Conservation (phyloP, 202 grass and related monocot species). For the Musa balbisiana region DNA sequence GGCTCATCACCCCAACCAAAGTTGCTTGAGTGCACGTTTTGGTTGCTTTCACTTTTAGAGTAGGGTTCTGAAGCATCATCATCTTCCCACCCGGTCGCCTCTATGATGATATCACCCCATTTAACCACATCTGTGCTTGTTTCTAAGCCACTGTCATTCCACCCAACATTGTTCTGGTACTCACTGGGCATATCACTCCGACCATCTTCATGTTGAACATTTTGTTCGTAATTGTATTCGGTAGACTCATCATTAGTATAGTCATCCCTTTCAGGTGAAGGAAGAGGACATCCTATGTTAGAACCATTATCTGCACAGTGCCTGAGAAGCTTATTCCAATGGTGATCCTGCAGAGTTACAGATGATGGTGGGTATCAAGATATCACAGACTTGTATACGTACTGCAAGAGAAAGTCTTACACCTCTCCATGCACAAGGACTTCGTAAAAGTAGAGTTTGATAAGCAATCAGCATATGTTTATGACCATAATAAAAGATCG, state of each 20-base stretch:
- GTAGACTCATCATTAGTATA: slow-evolving; percentile 29
- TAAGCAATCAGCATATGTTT: no score
- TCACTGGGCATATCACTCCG: not conserved
- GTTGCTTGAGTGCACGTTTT: not conserved
- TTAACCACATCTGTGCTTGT: not conserved
- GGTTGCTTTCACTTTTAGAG: not conserved
- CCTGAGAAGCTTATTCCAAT: slow-evolving; percentile 83
- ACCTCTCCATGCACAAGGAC: no score
- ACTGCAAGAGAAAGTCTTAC: not conserved
- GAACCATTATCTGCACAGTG: slow-evolving; percentile 77
- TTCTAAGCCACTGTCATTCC: not conserved
- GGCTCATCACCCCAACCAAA: not conserved
- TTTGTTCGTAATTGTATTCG: slow-evolving; percentile 7
- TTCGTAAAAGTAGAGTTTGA: no score
- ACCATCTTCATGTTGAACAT: not conserved
- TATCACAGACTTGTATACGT: slow-evolving; percentile 13
- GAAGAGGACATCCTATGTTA: slow-evolving; percentile 78
- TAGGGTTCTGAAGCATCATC: slow-evolving; percentile 1
- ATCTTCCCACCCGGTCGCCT: slow-evolving; percentile 15
- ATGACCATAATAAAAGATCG: no score
- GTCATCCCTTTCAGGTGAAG: slow-evolving; percentile 36
- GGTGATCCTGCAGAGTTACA: slow-evolving; percentile 47
- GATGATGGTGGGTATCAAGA: not conserved
- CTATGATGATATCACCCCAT: slow-evolving; percentile 2
- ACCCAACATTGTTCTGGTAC: not conserved